Conservation (phyloP, 768 basidiomycete genomes). For the Postia placenta region DNA sequence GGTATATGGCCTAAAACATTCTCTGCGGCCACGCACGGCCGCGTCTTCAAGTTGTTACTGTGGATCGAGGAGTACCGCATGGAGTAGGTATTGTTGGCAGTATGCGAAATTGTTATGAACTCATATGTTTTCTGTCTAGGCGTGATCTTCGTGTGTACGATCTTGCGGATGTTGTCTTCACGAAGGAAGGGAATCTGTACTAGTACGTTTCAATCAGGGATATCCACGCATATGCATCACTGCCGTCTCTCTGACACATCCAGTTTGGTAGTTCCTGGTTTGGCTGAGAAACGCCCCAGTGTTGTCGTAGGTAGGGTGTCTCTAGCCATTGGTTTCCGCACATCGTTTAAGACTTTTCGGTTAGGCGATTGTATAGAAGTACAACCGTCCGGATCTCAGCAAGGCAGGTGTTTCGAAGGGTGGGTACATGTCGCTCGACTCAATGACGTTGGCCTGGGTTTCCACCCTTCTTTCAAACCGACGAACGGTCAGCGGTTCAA, state of each 20-base stretch:
- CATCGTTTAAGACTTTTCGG: conserved; percentile 15
- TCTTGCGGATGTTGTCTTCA: conserved; percentile 32
- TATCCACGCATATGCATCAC: background rate
- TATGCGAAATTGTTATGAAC: too few relatives aligned
- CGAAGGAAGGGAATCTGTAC: conserved; percentile 34
- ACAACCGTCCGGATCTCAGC: conserved; percentile 10
- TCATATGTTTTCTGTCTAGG: conserved; percentile 13
- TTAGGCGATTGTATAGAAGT: conserved; percentile 29
- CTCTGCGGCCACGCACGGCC: conserved; percentile 33
- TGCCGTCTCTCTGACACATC: background rate
- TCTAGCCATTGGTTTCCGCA: background rate
- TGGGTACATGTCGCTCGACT: conserved; percentile 44
- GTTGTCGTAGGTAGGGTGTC: conserved; percentile 46
- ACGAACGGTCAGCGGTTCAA: conserved; percentile 36
- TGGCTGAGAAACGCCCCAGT: conserved; percentile 53
- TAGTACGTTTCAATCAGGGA: conserved; percentile 29
- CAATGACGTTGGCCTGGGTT: conserved; percentile 38
- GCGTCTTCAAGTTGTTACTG: conserved; percentile 44
- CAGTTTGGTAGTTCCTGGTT: conserved; percentile 47
- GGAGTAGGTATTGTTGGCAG: too few relatives aligned
- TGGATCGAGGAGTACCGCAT: conserved; percentile 44
- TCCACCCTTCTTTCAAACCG: conserved; percentile 36
- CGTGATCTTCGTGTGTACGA: conserved; percentile 29
- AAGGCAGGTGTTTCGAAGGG: conserved; percentile 29
- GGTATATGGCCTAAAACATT: conserved; percentile 35